Percentiles rank a stretch among this genome's conserved stretches.
These are phyloP conservation scores for Polygonum aviculare DNA, from an alignment of 148 eudicot species.

Conservation along the genomic window DNA sequence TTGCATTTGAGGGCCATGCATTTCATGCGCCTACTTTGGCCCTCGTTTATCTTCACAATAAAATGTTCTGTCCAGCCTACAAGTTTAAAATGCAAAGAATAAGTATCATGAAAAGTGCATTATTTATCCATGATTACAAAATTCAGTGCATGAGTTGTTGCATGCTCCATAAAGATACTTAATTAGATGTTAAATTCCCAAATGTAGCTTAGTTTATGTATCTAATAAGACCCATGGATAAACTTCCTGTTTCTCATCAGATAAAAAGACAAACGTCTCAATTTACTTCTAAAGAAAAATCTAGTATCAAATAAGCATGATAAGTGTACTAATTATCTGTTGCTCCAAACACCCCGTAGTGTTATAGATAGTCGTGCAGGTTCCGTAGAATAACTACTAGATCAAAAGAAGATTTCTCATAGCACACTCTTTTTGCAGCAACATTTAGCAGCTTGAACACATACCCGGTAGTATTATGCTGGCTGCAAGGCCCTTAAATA, in stretches of 20 bases:
- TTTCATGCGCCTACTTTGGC: slow-evolving; percentile 57
- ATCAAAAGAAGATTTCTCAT: neutral
- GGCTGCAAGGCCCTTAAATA: too few species aligned
- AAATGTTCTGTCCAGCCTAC: slow-evolving; percentile 80
- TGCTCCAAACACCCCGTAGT: neutral
- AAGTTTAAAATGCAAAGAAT: neutral
- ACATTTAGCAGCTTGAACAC: too few species aligned
- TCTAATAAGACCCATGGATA: neutral
- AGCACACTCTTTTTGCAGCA: neutral
- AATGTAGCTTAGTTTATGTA: neutral
- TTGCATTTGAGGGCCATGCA: slow-evolving; percentile 77
- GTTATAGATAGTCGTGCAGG: too few species aligned
- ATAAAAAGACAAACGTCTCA: neutral
- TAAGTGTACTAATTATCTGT: neutral
- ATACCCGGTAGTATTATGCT: too few species aligned
- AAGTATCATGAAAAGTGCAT: neutral
- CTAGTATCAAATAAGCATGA: neutral
- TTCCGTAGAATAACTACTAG: too few species aligned
- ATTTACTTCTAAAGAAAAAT: neutral
- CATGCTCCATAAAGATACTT: neutral
- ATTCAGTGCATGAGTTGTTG: neutral
- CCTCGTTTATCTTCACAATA: slow-evolving; percentile 59
- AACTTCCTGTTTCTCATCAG: neutral
- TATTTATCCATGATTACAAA: neutral
- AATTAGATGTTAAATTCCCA: neutral